Percentiles rank a stretch among this genome's conserved stretches.
These are phyloP conservation scores for Trametes sanguinea DNA, from an alignment of 768 basidiomycete species.

Conservation along the genomic window DNA sequence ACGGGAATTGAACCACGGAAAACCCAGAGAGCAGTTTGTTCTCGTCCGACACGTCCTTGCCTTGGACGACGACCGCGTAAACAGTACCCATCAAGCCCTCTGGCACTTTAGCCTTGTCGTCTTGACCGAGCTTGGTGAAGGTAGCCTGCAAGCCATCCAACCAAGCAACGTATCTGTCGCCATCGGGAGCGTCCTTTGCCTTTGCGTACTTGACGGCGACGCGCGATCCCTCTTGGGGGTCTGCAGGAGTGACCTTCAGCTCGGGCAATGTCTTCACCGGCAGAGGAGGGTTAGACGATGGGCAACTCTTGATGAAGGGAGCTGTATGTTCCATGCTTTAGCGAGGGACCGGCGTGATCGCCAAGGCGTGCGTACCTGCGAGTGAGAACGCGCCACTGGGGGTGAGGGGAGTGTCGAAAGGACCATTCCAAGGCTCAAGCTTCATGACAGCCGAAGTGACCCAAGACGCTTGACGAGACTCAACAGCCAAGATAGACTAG, in stretches of 20 bases:
- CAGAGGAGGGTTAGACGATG: slow-evolving; percentile 47
- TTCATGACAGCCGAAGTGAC: slow-evolving; percentile 43
- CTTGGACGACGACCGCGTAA: slow-evolving; percentile 49
- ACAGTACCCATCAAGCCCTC: slow-evolving; percentile 47
- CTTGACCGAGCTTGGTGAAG: slow-evolving; percentile 35
- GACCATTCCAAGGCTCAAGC: slow-evolving; percentile 46
- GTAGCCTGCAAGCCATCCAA: slow-evolving; percentile 47
- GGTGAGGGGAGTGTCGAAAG: slow-evolving; percentile 42
- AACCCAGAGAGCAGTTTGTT: slow-evolving; percentile 60
- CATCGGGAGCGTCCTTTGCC: neutral
- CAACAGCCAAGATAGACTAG: slow-evolving; percentile 52
- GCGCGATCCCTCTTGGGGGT: slow-evolving; percentile 34
- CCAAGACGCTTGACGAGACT: slow-evolving; percentile 57
- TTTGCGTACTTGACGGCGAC: slow-evolving; percentile 23
- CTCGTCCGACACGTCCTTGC: slow-evolving; percentile 32
- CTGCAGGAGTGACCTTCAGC: slow-evolving; percentile 35
- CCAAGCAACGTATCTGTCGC: slow-evolving; percentile 48
- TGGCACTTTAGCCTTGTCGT: slow-evolving; percentile 42
- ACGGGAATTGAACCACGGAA: slow-evolving; percentile 35
- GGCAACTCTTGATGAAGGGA: slow-evolving; percentile 54
- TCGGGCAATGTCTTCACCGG: slow-evolving; percentile 53
- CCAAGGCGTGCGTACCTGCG: slow-evolving; percentile 26
- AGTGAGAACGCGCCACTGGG: slow-evolving; percentile 49
- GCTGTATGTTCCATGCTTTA: neutral
- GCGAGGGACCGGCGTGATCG: neutral